Conservation (phyloP, 331 rosid genomes). For the Malus hybrid region DNA sequence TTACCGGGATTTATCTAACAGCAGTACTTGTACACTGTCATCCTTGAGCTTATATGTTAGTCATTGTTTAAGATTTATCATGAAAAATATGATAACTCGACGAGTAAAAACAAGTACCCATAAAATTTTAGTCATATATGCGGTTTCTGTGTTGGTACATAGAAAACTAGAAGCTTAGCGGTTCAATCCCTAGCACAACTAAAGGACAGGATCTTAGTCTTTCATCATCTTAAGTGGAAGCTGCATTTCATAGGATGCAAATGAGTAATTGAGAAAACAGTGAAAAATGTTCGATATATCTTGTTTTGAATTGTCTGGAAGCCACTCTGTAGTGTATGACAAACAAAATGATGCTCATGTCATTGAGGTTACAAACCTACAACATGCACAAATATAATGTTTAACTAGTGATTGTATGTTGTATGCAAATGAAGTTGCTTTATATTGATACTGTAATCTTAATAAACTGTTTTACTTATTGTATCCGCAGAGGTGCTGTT, state of each 20-base stretch:
- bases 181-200: neutral
- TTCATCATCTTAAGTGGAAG: neutral
- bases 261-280: neutral
- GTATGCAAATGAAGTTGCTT: neutral
- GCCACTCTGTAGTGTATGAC: neutral
- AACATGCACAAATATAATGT: neutral
- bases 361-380: neutral
- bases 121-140: neutral
- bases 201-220: neutral
- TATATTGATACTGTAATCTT: conserved; percentile 9
- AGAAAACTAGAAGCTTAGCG: neutral
- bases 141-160: neutral
- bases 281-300: neutral
- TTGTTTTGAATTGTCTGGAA: neutral
- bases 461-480: conserved; percentile 23
- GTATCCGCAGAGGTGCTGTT: conserved; percentile 80
- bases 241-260: neutral
- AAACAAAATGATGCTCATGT: neutral
- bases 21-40: no score
- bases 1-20: no score
- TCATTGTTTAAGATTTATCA: neutral
- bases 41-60: neutral
- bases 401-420: neutral
- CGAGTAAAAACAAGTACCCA: neutral
- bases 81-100: neutral